These are phyloP conservation scores for Colletotrichum magnum DNA, from an alignment of 2,329 filamentous ascomycete species.

Conservation along the genomic window DNA sequence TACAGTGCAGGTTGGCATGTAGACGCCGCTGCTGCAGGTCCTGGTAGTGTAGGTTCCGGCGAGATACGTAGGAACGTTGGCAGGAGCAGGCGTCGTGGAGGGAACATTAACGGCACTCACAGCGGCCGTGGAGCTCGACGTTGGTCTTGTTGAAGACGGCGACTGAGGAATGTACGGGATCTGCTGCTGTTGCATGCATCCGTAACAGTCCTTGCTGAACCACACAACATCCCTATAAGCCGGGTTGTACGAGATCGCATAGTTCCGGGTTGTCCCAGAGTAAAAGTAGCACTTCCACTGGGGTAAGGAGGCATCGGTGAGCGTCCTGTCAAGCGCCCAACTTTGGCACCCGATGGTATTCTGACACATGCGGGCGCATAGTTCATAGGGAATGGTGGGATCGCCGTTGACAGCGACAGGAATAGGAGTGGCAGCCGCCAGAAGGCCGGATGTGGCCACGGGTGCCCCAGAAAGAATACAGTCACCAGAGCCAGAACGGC, in stretches of 20 bases:
- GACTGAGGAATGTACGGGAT: neutral
- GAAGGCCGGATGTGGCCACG: constrained; percentile 13
- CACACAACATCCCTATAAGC: neutral
- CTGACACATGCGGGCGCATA: neutral
- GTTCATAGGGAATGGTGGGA: neutral
- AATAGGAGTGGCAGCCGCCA: neutral
- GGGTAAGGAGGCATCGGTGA: neutral
- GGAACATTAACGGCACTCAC: neutral
- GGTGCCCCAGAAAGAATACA: constrained; percentile 14
- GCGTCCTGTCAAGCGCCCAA: constrained; percentile 7
- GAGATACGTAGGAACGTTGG: neutral
- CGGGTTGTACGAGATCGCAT: constrained; percentile 6
- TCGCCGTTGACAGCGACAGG: neutral
- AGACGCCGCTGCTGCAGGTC: constrained; percentile 1
- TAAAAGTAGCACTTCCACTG: constrained; percentile 5
- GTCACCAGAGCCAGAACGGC: neutral
- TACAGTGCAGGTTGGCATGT: constrained; percentile 11
- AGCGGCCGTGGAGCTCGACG: too few species aligned
- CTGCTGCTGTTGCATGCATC: neutral
- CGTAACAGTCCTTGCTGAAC: constrained; percentile 2
- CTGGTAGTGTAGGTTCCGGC: constrained; percentile 1
- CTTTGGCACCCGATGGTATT: neutral
- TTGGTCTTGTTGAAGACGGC: neutral
- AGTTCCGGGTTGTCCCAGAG: neutral
- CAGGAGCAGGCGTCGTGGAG: neutral